Conservation (phyloP, 352 stramenopile species). For the Phytopythium helicoides region DNA sequence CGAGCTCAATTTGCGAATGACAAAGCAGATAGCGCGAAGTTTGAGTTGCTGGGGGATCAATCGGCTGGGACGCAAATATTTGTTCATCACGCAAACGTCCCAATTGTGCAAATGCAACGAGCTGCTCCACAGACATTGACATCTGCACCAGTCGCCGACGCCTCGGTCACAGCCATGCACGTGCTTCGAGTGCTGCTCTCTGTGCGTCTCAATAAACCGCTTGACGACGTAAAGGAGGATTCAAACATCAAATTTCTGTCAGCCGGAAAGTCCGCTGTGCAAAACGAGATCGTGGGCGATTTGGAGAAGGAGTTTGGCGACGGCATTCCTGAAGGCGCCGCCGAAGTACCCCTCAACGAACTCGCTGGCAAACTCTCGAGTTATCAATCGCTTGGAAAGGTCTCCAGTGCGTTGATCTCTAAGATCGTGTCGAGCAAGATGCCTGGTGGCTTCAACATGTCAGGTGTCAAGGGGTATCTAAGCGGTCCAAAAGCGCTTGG, state of each 20-base stretch:
- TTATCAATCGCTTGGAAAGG: conserved; percentile 74
- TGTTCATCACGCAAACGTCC: conserved; percentile 25
- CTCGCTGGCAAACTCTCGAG: conserved; percentile 58
- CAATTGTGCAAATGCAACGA: conserved; percentile 3
- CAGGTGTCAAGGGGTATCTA: conserved; percentile 74
- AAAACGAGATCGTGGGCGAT: conserved; percentile 89
- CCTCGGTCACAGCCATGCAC: conserved; percentile 60
- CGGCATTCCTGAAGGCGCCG: conserved; percentile 59
- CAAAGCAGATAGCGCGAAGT: conserved; percentile 30
- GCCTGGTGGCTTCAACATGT: conserved; percentile 84
- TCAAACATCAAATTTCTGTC: conserved; percentile 79
- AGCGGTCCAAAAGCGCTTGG: conserved; percentile 55
- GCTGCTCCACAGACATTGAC: conserved; percentile 11
- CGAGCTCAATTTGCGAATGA: conserved; percentile 28
- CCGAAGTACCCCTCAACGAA: conserved; percentile 74
- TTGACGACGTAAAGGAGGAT: conserved; percentile 65
- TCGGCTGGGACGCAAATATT: conserved; percentile 25
- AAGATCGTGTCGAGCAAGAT: conserved; percentile 82
- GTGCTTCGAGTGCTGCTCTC: conserved; percentile 72
- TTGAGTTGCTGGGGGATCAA: conserved; percentile 33
- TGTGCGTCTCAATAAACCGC: conserved; percentile 71
- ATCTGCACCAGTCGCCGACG: conserved; percentile 39
- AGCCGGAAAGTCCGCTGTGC: conserved; percentile 81
- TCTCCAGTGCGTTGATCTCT: conserved; percentile 53
- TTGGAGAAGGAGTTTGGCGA: conserved; percentile 85